Conservation (phyloP, 352 stramenopile genomes). For the Phytophthora brassicae region DNA sequence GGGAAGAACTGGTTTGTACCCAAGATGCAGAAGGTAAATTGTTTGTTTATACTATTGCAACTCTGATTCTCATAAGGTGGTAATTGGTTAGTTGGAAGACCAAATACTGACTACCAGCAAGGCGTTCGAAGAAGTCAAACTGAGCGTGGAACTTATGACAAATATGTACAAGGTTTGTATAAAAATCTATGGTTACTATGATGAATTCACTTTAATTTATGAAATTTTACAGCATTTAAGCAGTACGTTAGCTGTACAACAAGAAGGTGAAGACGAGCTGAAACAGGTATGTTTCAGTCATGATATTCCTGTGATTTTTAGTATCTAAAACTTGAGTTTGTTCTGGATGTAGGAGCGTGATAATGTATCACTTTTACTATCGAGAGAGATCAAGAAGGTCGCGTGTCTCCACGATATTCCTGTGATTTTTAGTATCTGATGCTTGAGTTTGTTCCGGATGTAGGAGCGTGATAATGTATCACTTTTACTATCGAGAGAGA, state of each 20-base stretch:
- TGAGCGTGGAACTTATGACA: constrained; percentile 84
- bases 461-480: constrained; percentile 60
- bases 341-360: constrained; percentile 48
- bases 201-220: no score
- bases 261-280: constrained; percentile 62
- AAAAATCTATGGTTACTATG: no score
- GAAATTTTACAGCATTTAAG: constrained; percentile 49
- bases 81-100: constrained; percentile 55
- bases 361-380: constrained; percentile 45
- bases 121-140: constrained; percentile 73
- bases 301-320: neutral
- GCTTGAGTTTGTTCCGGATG: neutral
- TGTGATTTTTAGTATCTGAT: neutral
- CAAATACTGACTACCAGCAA: constrained; percentile 51
- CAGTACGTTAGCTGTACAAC: constrained; percentile 46
- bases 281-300: constrained; percentile 34
- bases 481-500: constrained; percentile 53
- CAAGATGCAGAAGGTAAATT: constrained; percentile 62
- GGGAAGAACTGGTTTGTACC: constrained; percentile 68
- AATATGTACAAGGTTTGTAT: constrained; percentile 85
- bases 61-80: neutral
- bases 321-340: neutral
- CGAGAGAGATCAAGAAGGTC: constrained; percentile 79
- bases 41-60: neutral
- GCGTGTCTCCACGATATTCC: constrained; percentile 30